Evolutionary conservation across 1,139 yeast species (phyloP).

Genomic region (Yamadazyma triangularis): DNA sequence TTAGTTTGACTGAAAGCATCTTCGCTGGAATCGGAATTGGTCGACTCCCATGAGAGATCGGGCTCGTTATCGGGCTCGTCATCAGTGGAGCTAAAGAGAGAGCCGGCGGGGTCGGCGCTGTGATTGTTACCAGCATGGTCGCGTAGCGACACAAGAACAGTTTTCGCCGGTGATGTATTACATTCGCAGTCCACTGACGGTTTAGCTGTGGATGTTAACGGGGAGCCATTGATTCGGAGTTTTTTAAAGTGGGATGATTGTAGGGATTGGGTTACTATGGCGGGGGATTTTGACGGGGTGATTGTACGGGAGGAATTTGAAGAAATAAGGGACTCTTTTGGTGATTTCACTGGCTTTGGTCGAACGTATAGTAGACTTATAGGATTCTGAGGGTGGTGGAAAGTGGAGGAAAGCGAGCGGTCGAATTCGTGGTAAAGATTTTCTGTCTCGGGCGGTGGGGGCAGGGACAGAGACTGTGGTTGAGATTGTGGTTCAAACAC

Average conservation of each 20-base stretch:
- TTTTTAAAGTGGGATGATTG: conserved; percentile 42
- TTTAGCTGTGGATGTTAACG: conserved; percentile 36
- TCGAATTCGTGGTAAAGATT: conserved; percentile 5
- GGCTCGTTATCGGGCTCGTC: conserved; percentile 13
- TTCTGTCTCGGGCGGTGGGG: no score
- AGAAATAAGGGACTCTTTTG: neutral
- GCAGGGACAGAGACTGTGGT: no score
- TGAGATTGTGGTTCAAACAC: conserved; percentile 6
- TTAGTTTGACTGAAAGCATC: conserved; percentile 9
- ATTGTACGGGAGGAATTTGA: conserved; percentile 1
- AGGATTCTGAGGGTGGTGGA: conserved; percentile 18
- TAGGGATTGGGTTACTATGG: conserved; percentile 35
- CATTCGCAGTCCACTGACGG: neutral
- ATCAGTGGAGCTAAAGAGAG: no score
- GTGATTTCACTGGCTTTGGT: conserved; percentile 3
- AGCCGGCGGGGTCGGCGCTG: no score
- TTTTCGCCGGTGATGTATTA: neutral
- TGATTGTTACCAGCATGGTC: no score
- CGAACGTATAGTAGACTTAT: conserved; percentile 15
- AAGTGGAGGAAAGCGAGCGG: conserved; percentile 10
- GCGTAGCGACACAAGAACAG: neutral
- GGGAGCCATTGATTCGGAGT: conserved; percentile 39
- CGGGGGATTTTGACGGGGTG: conserved; percentile 29
- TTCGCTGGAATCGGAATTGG: conserved; percentile 24
- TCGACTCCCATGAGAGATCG: conserved; percentile 16